Evolutionary conservation across 2,329 filamentous ascomycete species (phyloP), one percentile per base, ranked within the genome.

Genomic region (Remersonia thermophila): DNA sequence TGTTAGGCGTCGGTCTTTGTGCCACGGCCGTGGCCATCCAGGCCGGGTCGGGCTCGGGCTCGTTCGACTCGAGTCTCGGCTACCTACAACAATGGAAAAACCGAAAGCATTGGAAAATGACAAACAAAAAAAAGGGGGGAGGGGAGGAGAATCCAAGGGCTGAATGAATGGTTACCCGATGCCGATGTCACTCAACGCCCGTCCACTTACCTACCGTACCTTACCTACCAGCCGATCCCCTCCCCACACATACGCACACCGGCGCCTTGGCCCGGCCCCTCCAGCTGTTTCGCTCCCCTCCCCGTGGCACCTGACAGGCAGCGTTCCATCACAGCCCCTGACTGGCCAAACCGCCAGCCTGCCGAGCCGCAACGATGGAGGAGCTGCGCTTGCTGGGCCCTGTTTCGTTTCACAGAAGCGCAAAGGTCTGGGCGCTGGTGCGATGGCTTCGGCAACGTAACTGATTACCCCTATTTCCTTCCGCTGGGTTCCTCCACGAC

Each of bases 241-340:
- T n/a, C n/a, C n/a, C n/a, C n/a, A n/a, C n/a, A n/a, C n/a, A n/a
- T 32, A 23, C 36, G 13, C 33, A 25, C 10, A 14, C 17, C n/a
- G 29, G 14, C 35, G 33, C 32, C 41, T 17, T 23, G 33, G 20
- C 31, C 32, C 38, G 27, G 29, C 42, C 39, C 39, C 42, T 41
- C 42, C 20, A 23, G 20, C 20, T 23, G 37, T 44, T 42, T 40
- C 28, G 32, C 18, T 28, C 26, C n/a, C 40, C 20, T 37, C 20
- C n/a, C 15, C 20, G 11, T 23, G 13, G n/a, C 15, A 30, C 33
- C 35, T 34, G 35, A 29, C 37, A 30, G 8, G 26, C 26, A 18
- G 32, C 35, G 39, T 44, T 41, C 40, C 42, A 45, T 37, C 37
- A 30, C 34, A 30, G 20, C 36, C 37, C 35, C 30, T 37, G 32